Evolutionary conservation across 805 yeast species (phyloP), one percentile per base, ranked within the genome.

Genomic region (Grigorovia transvaalensis): DNA sequence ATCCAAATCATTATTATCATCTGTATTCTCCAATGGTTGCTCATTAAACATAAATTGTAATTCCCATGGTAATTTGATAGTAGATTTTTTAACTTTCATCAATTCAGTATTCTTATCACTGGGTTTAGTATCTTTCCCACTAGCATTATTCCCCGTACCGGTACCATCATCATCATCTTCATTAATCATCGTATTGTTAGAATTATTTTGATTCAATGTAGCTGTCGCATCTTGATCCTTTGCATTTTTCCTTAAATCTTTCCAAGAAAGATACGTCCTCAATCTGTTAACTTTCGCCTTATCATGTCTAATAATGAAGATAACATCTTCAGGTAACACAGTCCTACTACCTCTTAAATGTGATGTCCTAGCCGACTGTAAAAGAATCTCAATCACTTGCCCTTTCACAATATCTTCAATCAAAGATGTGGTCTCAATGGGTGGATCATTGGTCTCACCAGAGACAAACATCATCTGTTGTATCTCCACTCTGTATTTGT

Each of bases 391-490:
- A 44, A 90, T 83, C 41, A 93, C 98, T 67, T 93, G 99, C 1
- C 93, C 93, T 46, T 95, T 76, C 1, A 93, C 98, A 46, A 93
- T 88, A 63, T 93, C 98, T 65, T 93, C 99, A 45, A 91, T 88
- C 50, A 93, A 70, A n/a, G 91, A 81, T 0, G 96, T 86, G 0
- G 97, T 88, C 57, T 87, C 95, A 15, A 84, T 77, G 0, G 97
- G 96, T 1, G 98, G 95, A 61, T 93, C 99, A 58, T 86, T 87
- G 0, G 93, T 81, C 66, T 93, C 98, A 2, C 99, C 99, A 51
- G 85, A 78, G 51, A 93, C 99, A 73, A 93, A 93, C 99, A 93
- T 93, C 99, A 93, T 93, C 72, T 87, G 93, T 69, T 93, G 99
- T 61, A 93, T 93, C 71, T 93, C 99, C 42, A 86, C 79, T 52